A percentile compares a stretch with the other conserved stretches of the same genome.
phyloP scores from a whole-genome alignment of 768 basidiomycete genomes.

The Leccinum subgranulosum region DNA sequence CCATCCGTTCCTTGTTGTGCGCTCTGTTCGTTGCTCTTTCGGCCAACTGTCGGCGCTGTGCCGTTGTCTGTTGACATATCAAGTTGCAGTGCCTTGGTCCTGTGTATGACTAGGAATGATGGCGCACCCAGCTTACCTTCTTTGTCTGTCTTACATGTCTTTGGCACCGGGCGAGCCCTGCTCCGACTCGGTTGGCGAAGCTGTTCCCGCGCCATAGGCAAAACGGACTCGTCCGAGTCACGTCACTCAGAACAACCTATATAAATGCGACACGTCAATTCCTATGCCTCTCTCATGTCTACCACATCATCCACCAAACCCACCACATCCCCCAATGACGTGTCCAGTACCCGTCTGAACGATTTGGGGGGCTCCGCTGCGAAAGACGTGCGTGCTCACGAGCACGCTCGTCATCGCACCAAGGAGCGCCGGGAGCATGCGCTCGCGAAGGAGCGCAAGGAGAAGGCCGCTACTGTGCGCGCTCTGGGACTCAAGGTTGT shows the following conservation, averaged over 20 bases:
- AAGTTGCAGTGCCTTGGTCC: slow-evolving; percentile 24
- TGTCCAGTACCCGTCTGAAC: slow-evolving; percentile 12
- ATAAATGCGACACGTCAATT: slow-evolving; percentile 22
- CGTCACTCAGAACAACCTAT: slow-evolving; percentile 28
- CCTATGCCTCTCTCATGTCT: slow-evolving; percentile 26
- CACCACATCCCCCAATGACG: slow-evolving; percentile 19
- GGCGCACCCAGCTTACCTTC: slow-evolving; percentile 1
- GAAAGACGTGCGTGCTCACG: slow-evolving; percentile 32
- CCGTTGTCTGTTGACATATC: slow-evolving; percentile 2
- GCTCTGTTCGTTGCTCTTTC: not conserved
- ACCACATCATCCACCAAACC: slow-evolving; percentile 24
- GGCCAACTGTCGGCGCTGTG: slow-evolving; percentile 1
- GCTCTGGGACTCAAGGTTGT: slow-evolving; percentile 19
- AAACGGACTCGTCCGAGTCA: slow-evolving; percentile 7
- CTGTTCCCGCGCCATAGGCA: slow-evolving; percentile 22
- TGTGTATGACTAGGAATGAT: slow-evolving; percentile 19
- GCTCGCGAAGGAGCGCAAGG: slow-evolving; percentile 31
- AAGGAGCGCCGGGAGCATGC: slow-evolving; percentile 32
- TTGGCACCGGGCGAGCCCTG: not conserved
- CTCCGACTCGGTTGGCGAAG: slow-evolving; percentile 17
- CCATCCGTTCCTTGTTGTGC: slow-evolving; percentile 6
- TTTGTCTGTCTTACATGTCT: slow-evolving; percentile 5
- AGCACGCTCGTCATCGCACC: slow-evolving; percentile 32
- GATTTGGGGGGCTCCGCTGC: slow-evolving; percentile 7
- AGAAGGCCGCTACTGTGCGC: slow-evolving; percentile 18